Evolutionary conservation across 2,329 filamentous ascomycete species (phyloP), one percentile per base, ranked within the genome.

Genomic region (Hypomyces perniciosus): DNA sequence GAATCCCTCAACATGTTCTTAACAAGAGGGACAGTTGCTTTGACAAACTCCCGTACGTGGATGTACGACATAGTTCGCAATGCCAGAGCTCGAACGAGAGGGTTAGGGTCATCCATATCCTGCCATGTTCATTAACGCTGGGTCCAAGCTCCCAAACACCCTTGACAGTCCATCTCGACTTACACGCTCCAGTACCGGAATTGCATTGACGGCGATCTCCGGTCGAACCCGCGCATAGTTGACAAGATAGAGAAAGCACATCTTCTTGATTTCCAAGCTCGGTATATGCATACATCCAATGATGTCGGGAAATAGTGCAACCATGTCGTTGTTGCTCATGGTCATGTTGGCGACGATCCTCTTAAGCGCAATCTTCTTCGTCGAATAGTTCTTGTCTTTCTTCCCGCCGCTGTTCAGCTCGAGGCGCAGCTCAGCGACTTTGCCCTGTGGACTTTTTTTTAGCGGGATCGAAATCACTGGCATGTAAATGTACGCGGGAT

Each of bases 251-350:
- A 99, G 75, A 67, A 97, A 99, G 72, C 93, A 97, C 93, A 99
- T 99, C 79, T 99, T 99, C 81, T 99, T 99, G 72, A 99, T 96
- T 72, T 99, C 93, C 68, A 99, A 74, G 62, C 88, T 95, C 47
- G 85, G 86, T 56, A 99, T 88, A 61, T 88, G 84, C 93, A 99
- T 99, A 76, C 92, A 97, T 56, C 78, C 84, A 61, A 99, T 88
- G 54, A 99, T 87, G 66, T 99, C 93, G 13, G 92, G 90, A 62
- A 99, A 99, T 47, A 99, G 77, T 37, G 90, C 90, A 50, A 97
- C 87, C 93, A 99, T 99, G 70, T 99, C 93, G 66, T 97, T 99
- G 74, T 99, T 99, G 81, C 92, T 97, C 93, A 99, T 99, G 58
- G 93, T 99, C 93, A 99, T 99, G 68, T 99, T 99, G 68, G 93